A percentile compares a stretch with the other conserved stretches of the same genome.
Conservation (phyloP, 108 stramenopile genomes). For the Cyclostephanos invisitatus region DNA sequence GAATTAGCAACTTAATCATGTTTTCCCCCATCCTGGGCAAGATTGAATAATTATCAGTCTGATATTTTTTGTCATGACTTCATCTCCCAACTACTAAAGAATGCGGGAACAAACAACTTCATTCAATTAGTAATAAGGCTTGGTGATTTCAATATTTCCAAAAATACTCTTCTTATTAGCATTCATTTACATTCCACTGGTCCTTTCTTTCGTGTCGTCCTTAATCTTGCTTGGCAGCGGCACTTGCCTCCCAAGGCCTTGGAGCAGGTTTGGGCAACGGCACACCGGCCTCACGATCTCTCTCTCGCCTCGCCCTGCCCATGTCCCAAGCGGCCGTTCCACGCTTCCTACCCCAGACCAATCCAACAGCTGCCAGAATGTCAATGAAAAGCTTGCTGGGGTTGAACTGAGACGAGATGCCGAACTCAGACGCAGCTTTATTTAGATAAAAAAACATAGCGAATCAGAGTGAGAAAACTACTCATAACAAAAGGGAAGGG, state of each 20-base stretch:
- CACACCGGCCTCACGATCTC: slow-evolving; percentile 66
- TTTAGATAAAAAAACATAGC: neutral
- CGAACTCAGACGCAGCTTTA: slow-evolving; percentile 92
- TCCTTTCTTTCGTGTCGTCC: neutral
- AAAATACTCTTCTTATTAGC: neutral
- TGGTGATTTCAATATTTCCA: neutral
- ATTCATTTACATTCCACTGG: neutral
- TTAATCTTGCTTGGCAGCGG: slow-evolving; percentile 34
- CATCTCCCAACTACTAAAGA: too few species aligned
- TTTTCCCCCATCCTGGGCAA: too few species aligned
- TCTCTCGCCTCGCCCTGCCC: slow-evolving; percentile 84
- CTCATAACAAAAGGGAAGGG: neutral
- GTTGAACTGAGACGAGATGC: slow-evolving; percentile 95
- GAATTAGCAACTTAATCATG: too few species aligned
- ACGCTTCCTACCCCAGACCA: slow-evolving; percentile 92
- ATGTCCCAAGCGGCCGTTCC: slow-evolving; percentile 91
- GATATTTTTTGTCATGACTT: too few species aligned
- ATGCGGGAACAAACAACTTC: too few species aligned
- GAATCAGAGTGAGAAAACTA: neutral
- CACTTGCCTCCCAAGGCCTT: slow-evolving; percentile 82
- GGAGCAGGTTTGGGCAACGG: slow-evolving; percentile 82
- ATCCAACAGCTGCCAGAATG: slow-evolving; percentile 73
- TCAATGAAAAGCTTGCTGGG: slow-evolving; percentile 97
- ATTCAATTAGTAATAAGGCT: too few species aligned
- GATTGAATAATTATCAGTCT: too few species aligned